These are phyloP conservation scores for Flaveria brownii DNA, from an alignment of 129 eudicot genomes.

Conservation along the genomic window DNA sequence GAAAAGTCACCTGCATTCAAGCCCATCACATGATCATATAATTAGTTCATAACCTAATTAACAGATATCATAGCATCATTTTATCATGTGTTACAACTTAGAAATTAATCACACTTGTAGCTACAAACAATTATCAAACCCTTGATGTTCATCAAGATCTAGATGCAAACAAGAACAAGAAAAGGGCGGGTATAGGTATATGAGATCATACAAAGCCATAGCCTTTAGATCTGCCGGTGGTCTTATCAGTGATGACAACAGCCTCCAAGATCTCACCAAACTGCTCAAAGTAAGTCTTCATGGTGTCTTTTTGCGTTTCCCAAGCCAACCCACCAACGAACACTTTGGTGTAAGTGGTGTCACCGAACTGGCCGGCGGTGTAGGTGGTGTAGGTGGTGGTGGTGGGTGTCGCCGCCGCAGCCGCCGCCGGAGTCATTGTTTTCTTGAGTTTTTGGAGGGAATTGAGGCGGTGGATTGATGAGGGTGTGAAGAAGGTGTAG, in stretches of 20 bases:
- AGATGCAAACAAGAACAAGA: not conserved
- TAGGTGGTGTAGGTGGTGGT: conserved; percentile 30
- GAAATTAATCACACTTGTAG: not conserved
- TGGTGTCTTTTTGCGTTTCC: conserved; percentile 94
- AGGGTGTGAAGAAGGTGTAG: not conserved
- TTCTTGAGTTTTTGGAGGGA: not conserved
- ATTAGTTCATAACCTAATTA: no score
- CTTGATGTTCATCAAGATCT: conserved; percentile 19
- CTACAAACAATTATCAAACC: not conserved
- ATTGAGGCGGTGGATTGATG: not conserved
- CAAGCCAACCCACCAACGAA: conserved; percentile 98
- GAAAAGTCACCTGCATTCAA: conserved; percentile 75
- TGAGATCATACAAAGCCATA: conserved; percentile 75
- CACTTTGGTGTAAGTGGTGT: conserved; percentile 89
- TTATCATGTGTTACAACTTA: not conserved
- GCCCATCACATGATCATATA: not conserved
- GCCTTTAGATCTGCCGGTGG: conserved; percentile 95
- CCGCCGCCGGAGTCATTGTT: conserved; percentile 44
- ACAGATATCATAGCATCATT: not conserved
- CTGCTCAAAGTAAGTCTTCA: conserved; percentile 85
- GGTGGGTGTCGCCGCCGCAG: conserved; percentile 35
- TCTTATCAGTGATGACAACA: conserved; percentile 88
- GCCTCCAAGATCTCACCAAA: conserved; percentile 97
- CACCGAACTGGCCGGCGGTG: conserved; percentile 81
- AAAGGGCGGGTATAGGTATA: not conserved